Percentiles rank a stretch among this genome's conserved stretches.
Conservation (phyloP, 345 rosid genomes). For the Salix udensis region DNA sequence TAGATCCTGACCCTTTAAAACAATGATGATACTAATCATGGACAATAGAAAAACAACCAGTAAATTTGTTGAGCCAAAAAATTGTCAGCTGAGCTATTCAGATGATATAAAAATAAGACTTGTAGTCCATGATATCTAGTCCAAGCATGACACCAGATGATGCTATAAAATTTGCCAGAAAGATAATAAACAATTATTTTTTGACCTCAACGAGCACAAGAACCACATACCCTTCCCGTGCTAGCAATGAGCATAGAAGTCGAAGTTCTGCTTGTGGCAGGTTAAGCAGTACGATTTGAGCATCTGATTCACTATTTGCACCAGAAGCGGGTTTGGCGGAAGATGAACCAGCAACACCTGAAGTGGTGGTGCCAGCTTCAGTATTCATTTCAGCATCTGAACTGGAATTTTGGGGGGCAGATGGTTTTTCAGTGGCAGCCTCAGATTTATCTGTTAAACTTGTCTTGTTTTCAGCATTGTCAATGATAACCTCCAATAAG, state of each 20-base stretch:
- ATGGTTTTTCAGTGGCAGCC: conserved; percentile 41
- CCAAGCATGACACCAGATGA: no score
- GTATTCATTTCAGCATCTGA: conserved; percentile 38
- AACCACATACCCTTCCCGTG: conserved; percentile 74
- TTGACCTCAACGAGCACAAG: no score
- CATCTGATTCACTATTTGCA: conserved; percentile 53
- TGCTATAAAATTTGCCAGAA: no score
- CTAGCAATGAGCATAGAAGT: conserved; percentile 86
- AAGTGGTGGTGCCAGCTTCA: conserved; percentile 35
- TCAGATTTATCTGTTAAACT: conserved; percentile 45
- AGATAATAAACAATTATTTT: no score
- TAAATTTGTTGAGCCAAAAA: no score
- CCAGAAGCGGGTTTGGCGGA: conserved; percentile 38
- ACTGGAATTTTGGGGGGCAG: conserved; percentile 33
- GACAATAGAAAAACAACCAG: no score
- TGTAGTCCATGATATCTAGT: no score
- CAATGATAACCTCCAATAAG: conserved; percentile 80
- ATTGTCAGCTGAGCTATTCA: no score
- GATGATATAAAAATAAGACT: no score
- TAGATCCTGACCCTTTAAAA: no score
- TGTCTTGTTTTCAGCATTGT: conserved; percentile 60
- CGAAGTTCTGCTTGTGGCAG: conserved; percentile 80
- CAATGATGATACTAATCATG: no score
- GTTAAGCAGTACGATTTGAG: conserved; percentile 51
- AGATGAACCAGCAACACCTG: conserved; percentile 35